A percentile compares a stretch with the other conserved stretches of the same genome.
Conservation (phyloP, 2,329 filamentous ascomycete genomes). For the Talaromyces albobiverticillius region DNA sequence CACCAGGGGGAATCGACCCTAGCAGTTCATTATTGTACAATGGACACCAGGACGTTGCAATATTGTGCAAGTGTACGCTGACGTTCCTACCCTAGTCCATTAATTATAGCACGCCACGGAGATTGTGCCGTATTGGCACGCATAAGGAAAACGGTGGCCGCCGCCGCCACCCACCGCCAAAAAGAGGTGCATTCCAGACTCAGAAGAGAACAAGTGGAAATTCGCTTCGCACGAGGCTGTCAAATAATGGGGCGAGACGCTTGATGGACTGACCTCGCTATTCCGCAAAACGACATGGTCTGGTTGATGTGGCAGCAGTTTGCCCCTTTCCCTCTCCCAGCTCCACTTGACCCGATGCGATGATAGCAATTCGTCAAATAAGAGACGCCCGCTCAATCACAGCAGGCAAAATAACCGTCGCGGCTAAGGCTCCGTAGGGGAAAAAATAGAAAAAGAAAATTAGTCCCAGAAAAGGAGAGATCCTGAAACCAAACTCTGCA, state of each 20-base stretch:
- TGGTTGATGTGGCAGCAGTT: too few relatives aligned
- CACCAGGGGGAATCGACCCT: too few relatives aligned
- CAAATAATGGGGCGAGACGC: conserved; percentile 10
- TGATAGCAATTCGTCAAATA: not conserved
- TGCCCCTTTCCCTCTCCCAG: conserved; percentile 2
- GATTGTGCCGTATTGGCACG: too few relatives aligned
- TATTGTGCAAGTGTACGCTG: too few relatives aligned
- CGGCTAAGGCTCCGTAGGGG: conserved; percentile 14
- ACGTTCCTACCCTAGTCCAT: too few relatives aligned
- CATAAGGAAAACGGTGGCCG: too few relatives aligned
- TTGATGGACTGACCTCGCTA: not conserved
- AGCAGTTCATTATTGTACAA: too few relatives aligned
- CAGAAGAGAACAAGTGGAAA: conserved; percentile 10
- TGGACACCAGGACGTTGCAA: too few relatives aligned
- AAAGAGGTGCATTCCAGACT: not conserved
- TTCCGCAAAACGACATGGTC: too few relatives aligned
- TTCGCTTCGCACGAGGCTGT: conserved; percentile 13
- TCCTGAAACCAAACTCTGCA: conserved; percentile 1
- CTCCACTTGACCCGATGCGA: conserved; percentile 3
- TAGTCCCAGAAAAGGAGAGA: conserved; percentile 8
- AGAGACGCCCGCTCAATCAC: not conserved
- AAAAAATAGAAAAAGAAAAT: conserved; percentile 9
- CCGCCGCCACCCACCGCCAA: too few relatives aligned
- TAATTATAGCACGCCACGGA: too few relatives aligned
- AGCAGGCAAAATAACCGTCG: conserved; percentile 14